These are phyloP conservation scores for Saturnispora kantuleensis DNA, from an alignment of 805 yeast genomes.

Conservation along the genomic window DNA sequence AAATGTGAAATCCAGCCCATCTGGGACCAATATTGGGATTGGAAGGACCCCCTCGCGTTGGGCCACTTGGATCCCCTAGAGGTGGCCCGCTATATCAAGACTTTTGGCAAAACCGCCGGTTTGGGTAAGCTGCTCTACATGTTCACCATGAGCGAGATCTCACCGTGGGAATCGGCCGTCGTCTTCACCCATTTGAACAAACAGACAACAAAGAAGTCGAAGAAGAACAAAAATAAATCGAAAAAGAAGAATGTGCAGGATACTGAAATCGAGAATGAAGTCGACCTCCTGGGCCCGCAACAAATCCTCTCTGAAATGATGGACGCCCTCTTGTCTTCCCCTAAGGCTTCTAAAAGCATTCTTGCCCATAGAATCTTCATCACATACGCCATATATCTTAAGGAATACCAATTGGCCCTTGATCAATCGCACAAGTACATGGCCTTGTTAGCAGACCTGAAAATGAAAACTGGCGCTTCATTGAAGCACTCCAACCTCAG, in stretches of 20 bases:
- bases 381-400: slow-evolving; percentile 45
- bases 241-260: slow-evolving; percentile 17
- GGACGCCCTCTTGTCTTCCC: slow-evolving; percentile 7
- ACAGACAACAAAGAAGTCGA: slow-evolving; percentile 13
- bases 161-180: slow-evolving; percentile 40
- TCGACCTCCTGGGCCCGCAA: slow-evolving; percentile 8
- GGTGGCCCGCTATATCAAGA: slow-evolving; percentile 41
- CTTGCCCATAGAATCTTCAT: slow-evolving; percentile 60
- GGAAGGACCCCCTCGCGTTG: slow-evolving; percentile 48
- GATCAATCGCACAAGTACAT: slow-evolving; percentile 54
- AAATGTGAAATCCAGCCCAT: slow-evolving; percentile 51
- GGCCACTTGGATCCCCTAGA: slow-evolving; percentile 37
- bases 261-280: neutral
- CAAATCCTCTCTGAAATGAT: slow-evolving; percentile 11
- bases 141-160: slow-evolving; percentile 56
- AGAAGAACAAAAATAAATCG: slow-evolving; percentile 12
- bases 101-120: slow-evolving; percentile 48
- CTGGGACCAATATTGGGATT: slow-evolving; percentile 69
- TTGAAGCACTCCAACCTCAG: slow-evolving; percentile 47
- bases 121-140: slow-evolving; percentile 50
- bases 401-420: slow-evolving; percentile 56
- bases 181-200: slow-evolving; percentile 17
- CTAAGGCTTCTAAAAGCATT: slow-evolving; percentile 30
- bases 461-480: slow-evolving; percentile 35
- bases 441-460: slow-evolving; percentile 38